Evolutionary conservation across 208 protist species (phyloP).

Genomic region (Crithidia bombi): DNA sequence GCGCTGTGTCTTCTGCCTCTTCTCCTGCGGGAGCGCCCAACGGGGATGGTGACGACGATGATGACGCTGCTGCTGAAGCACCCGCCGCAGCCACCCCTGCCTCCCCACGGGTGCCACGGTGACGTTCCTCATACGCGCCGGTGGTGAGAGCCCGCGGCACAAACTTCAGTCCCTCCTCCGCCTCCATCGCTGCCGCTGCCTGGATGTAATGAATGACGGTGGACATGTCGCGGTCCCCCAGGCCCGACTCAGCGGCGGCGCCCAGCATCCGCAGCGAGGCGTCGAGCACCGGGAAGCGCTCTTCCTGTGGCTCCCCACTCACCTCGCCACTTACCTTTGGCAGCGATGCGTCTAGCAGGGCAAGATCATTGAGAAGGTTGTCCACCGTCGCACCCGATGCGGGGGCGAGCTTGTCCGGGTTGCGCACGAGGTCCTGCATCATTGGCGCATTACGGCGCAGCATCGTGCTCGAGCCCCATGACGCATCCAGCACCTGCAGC

Average conservation of each 20-base stretch:
- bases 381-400: conserved; percentile 63
- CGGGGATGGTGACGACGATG: neutral
- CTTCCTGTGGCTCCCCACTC: conserved; percentile 28
- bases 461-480: conserved; percentile 87
- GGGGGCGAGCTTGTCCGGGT: conserved; percentile 70
- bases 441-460: conserved; percentile 82
- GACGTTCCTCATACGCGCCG: conserved; percentile 10
- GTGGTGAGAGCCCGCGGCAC: conserved; percentile 20
- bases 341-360: conserved; percentile 68
- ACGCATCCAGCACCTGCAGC: conserved; percentile 81
- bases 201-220: conserved; percentile 84
- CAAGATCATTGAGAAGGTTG: conserved; percentile 70
- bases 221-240: conserved; percentile 80
- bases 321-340: conserved; percentile 17
- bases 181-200: conserved; percentile 55
- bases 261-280: conserved; percentile 77
- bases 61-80: neutral
- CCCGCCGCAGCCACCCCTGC: neutral
- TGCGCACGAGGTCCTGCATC: conserved; percentile 85
- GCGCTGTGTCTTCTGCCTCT: neutral
- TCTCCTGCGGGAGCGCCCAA: neutral
- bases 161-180: conserved; percentile 32
- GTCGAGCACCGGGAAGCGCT: conserved; percentile 80
- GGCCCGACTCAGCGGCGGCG: conserved; percentile 65
- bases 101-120: too few species aligned